These are phyloP conservation scores for Euclidium syriacum DNA, from an alignment of 345 rosid species.

Conservation along the genomic window DNA sequence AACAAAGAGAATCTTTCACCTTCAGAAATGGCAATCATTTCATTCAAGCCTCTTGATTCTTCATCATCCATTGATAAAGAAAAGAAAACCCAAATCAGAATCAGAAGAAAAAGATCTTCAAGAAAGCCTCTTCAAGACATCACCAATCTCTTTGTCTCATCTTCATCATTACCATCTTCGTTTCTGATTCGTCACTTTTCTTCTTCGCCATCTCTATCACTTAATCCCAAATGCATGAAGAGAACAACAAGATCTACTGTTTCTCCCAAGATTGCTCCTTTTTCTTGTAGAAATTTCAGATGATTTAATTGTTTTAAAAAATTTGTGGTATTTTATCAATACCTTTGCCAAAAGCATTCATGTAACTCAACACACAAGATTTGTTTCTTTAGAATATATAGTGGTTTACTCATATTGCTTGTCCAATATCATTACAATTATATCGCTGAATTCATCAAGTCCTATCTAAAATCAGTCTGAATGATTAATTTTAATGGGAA, in stretches of 20 bases:
- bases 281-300: constrained; percentile 31
- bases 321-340: constrained; percentile 14
- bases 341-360: constrained; percentile 1
- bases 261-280: constrained; percentile 8
- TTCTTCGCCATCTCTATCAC: constrained; percentile 9
- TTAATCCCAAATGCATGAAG: constrained; percentile 30
- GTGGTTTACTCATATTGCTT: background rate
- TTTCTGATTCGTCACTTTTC: constrained; percentile 1
- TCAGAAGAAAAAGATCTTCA: constrained; percentile 11
- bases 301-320: constrained; percentile 1
- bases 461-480: no score
- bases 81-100: constrained; percentile 20
- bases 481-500: no score
- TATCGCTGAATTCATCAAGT: background rate
- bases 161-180: constrained; percentile 8
- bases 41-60: constrained; percentile 8
- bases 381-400: background rate
- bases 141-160: constrained; percentile 27
- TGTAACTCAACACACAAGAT: background rate
- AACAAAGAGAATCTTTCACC: constrained; percentile 30
- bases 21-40: background rate
- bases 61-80: constrained; percentile 14
- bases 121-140: constrained; percentile 31
- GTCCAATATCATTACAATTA: background rate
- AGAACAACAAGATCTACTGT: constrained; percentile 25